Percentiles rank a stretch among this genome's conserved stretches.
Evolutionary conservation across 495 filamentous ascomycete genomes (phyloP).

Genomic region (Talaromyces proteolyticus): DNA sequence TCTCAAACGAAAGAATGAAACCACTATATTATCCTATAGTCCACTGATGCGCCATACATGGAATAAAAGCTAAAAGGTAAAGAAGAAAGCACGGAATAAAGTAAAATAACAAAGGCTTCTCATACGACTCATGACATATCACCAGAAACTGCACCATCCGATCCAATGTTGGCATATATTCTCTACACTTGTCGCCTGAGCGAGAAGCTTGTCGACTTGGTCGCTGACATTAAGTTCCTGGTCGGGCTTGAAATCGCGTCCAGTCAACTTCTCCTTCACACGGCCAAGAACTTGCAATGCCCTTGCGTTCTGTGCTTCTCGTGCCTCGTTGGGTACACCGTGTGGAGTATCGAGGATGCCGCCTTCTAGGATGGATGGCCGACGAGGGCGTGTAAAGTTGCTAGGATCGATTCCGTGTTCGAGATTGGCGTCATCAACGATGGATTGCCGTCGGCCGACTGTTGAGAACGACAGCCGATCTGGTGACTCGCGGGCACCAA

Average conservation of each 20-base stretch:
- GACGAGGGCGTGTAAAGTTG: conserved; percentile 40
- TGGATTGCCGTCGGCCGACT: conserved; percentile 64
- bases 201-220: conserved; percentile 90
- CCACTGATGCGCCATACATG: no score
- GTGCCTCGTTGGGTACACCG: conserved; percentile 43
- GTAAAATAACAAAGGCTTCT: neutral
- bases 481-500: conserved; percentile 80
- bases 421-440: conserved; percentile 60
- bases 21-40: no score
- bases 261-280: conserved; percentile 91
- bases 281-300: conserved; percentile 88
- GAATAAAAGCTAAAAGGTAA: neutral
- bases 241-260: conserved; percentile 52
- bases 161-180: conserved; percentile 99
- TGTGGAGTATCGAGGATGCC: conserved; percentile 44
- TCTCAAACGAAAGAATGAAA: no score
- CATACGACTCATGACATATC: conserved; percentile 3
- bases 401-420: conserved; percentile 38
- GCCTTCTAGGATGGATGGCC: conserved; percentile 46
- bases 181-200: conserved; percentile 92
- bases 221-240: conserved; percentile 81
- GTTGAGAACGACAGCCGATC: conserved; percentile 73
- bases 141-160: conserved; percentile 95
- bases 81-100: neutral
- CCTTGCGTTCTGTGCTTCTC: conserved; percentile 85